A percentile compares a stretch with the other conserved stretches of the same genome.
These are phyloP conservation scores for Laguncularia racemosa DNA, from an alignment of 345 rosid species.

Conservation along the genomic window DNA sequence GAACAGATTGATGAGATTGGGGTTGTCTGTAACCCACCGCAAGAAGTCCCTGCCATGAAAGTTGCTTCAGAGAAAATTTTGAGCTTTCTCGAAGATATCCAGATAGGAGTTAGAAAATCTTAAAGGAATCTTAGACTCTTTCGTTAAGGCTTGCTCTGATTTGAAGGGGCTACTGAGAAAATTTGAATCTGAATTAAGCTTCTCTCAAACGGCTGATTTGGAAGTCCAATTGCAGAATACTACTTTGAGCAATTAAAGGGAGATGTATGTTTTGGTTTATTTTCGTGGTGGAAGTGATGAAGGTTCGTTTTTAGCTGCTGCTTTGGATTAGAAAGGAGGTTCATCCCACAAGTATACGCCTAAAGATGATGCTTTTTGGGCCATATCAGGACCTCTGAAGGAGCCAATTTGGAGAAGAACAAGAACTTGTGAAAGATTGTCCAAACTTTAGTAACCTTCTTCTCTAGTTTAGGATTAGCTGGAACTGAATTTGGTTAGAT, in stretches of 20 bases:
- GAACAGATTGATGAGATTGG: constrained; percentile 72
- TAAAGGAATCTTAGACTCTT: constrained; percentile 35
- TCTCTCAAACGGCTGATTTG: constrained; percentile 24
- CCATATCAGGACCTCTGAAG: too few relatives aligned
- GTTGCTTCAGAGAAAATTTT: constrained; percentile 33
- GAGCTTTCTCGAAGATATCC: constrained; percentile 19
- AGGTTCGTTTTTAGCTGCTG: too few relatives aligned
- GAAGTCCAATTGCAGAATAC: constrained; percentile 41
- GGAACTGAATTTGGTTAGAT: too few relatives aligned
- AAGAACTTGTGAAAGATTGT: too few relatives aligned
- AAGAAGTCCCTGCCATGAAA: constrained; percentile 48
- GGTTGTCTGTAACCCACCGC: constrained; percentile 83
- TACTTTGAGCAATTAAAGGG: constrained; percentile 23
- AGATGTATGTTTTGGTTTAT: too few relatives aligned
- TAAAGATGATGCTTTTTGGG: too few relatives aligned
- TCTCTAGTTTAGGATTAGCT: too few relatives aligned
- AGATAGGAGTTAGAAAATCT: constrained; percentile 37
- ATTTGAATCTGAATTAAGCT: constrained; percentile 34
- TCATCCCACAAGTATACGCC: too few relatives aligned
- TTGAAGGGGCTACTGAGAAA: constrained; percentile 35
- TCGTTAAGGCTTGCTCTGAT: constrained; percentile 37
- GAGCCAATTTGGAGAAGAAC: too few relatives aligned
- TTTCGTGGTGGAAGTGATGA: too few relatives aligned
- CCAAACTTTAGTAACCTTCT: too few relatives aligned
- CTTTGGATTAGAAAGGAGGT: too few relatives aligned